Evolutionary conservation across 768 basidiomycete species (phyloP).

Genomic region (Leccinum uliginosum): DNA sequence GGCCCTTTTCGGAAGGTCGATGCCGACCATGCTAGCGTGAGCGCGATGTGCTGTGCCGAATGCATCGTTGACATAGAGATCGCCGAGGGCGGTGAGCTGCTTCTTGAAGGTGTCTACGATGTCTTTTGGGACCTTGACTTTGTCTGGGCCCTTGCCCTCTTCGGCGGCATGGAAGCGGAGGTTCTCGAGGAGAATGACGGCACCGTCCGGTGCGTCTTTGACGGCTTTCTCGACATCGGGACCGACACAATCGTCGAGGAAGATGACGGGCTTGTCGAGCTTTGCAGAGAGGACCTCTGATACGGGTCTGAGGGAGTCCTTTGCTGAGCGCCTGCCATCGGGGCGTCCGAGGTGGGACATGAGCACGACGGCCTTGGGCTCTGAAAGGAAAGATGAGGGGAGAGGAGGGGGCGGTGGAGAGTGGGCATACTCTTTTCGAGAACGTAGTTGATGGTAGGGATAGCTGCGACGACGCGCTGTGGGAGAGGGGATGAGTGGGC

Average conservation of each 20-base stretch:
- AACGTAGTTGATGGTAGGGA: conserved; percentile 94
- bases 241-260: conserved; percentile 84
- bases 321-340: conserved; percentile 83
- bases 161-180: conserved; percentile 98
- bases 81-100: conserved; percentile 84
- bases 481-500: conserved; percentile 7
- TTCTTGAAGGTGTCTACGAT: conserved; percentile 82
- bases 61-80: conserved; percentile 97
- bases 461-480: conserved; percentile 94
- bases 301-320: conserved; percentile 89
- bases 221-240: conserved; percentile 79
- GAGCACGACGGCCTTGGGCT: conserved; percentile 78
- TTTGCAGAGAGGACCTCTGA: conserved; percentile 54
- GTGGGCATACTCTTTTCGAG: conserved; percentile 64
- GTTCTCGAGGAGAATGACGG: conserved; percentile 92
- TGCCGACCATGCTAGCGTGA: conserved; percentile 98
- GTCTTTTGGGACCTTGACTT: conserved; percentile 87
- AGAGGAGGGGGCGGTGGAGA: background rate
- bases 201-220: conserved; percentile 50
- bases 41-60: conserved; percentile 99
- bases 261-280: conserved; percentile 62
- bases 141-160: conserved; percentile 96
- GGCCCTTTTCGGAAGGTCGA: conserved; percentile 87
- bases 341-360: conserved; percentile 99
- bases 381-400: conserved; percentile 34